Evolutionary conservation across 2,329 filamentous ascomycete genomes (phyloP), one percentile per base, ranked within the genome.

Genomic region (Biscogniauxia mediterranea): DNA sequence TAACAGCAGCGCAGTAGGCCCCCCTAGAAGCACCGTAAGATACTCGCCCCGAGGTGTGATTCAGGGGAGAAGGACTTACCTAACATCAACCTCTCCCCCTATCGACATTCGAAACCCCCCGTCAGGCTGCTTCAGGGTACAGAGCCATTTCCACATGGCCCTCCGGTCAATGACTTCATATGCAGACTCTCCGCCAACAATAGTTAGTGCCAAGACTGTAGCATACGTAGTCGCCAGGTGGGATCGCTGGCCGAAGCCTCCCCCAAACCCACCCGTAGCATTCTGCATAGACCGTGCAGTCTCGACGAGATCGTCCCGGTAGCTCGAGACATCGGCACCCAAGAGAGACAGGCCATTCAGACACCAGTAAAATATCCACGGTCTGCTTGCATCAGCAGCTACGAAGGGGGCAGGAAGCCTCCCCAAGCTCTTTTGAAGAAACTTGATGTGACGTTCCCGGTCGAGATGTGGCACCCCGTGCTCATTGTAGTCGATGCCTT

Each of bases 361-460:
- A 57, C 86, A 90, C 95, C 95, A 99, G 79, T 97, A 98, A 66
- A 97, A 83, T 71, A 97, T 85, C 95, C 95, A 99, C 9, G 95
- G 93, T 59, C 94, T 83, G 73, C 91, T 93, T 32, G 95, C 89
- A 80, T 99, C 95, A 67, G 93, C 85, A 55, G 83, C 83, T 57
- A 89, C 87, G 76, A 90, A 97, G 3, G 79, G 80, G 7, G 84
- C 78, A 0, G 94, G 92, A 63, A 96, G 86, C 55, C 80, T 80
- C 23, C 79, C 80, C 32, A 89, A 77, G 67, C 79, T 80, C 66
- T 80, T 81, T 66, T 83, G 81, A 55, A 93, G 77, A 72, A 92
- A 93, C 38, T 73, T 76, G 61, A 85, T 79, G 76, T 89, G 87
- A 51, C 79, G 79, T 63, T 78, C 78, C 51, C 89, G 86, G 68